Evolutionary conservation across 257 asterid genomes (phyloP), one percentile per base, ranked within the genome.

Genomic region (Primulina eburnea): DNA sequence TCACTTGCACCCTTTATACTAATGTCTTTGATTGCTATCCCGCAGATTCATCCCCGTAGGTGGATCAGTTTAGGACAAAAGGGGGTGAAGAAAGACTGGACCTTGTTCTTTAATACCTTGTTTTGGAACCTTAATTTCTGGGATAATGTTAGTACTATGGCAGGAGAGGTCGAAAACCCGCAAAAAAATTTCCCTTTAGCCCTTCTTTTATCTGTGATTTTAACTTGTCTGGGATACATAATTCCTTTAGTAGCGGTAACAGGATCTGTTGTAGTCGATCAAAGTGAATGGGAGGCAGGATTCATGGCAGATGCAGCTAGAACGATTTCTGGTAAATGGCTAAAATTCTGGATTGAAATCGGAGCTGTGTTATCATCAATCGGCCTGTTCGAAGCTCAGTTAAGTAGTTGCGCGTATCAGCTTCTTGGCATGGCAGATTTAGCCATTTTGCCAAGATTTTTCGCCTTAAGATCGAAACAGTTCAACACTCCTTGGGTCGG

Each of bases 41-140:
- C 97, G 0, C 81, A 87, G 60, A 87, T 89, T 38, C 80, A 55
- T 2, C 95, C 97, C 3, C 83, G 32, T 7, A 61, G 97, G 43
- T 90, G 92, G 94, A 30, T 74, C 0, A 83, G 83, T 62, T 8
- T 85, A 33, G 97, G 97, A 2, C 86, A 85, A 32, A 60, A 43
- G 1, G 90, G 85, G 2, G 82, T 83, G 10, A 77, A 85, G 7
- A 90, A 71, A 56, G 85, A 90, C 63, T 90, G 96, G 96, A 87
- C 67, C 1, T 53, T 85, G 50, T 90, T 78, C 75, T 88, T 85
- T 75, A 88, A 90, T 50, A 83, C 97, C 2, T 69, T 90, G 64
- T 90, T 90, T 40, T 86, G 92, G 95, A 90, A 90, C 69, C 69
- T 90, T 57, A 88, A 90, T 65, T 88, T 84, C 60, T 90, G 97